These are phyloP conservation scores for Fusarium sp. DNA, from an alignment of 2,329 filamentous ascomycete genomes.

Conservation along the genomic window DNA sequence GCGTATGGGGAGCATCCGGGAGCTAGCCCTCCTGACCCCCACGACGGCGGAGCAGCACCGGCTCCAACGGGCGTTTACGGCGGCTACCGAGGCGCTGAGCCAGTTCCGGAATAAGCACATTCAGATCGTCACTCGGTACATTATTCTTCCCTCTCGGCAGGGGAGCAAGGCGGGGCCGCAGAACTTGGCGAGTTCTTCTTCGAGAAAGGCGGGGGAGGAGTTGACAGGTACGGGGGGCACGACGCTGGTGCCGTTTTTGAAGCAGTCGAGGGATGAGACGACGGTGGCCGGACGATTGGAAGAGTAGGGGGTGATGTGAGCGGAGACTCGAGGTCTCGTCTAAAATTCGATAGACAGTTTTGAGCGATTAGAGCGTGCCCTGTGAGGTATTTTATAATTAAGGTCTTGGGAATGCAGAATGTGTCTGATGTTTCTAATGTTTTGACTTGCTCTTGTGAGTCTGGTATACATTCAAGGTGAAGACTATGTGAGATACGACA, in stretches of 20 bases:
- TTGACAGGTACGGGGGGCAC: constrained; percentile 91
- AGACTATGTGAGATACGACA: no score
- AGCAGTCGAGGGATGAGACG: constrained; percentile 91
- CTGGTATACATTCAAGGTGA: no score
- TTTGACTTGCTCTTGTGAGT: no score
- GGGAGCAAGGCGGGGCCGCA: constrained; percentile 43
- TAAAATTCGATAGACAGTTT: constrained; percentile 16
- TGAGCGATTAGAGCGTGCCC: constrained; percentile 18
- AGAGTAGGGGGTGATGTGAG: constrained; percentile 10
- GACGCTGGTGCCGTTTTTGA: constrained; percentile 88
- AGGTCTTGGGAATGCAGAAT: no score
- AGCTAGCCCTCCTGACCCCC: constrained; percentile 72
- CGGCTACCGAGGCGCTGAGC: constrained; percentile 81
- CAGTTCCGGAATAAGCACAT: constrained; percentile 89
- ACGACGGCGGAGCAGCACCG: constrained; percentile 66
- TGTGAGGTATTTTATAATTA: neutral
- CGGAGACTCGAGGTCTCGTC: neutral
- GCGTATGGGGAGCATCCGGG: constrained; percentile 80
- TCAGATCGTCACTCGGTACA: constrained; percentile 90
- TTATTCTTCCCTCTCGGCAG: constrained; percentile 81
- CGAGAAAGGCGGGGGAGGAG: constrained; percentile 58
- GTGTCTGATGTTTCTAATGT: no score
- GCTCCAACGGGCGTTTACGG: constrained; percentile 72
- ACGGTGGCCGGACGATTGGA: constrained; percentile 54
- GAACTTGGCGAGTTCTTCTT: constrained; percentile 65